Conservation (phyloP, 176 grass and related monocot species). For the Themeda triandra region DNA sequence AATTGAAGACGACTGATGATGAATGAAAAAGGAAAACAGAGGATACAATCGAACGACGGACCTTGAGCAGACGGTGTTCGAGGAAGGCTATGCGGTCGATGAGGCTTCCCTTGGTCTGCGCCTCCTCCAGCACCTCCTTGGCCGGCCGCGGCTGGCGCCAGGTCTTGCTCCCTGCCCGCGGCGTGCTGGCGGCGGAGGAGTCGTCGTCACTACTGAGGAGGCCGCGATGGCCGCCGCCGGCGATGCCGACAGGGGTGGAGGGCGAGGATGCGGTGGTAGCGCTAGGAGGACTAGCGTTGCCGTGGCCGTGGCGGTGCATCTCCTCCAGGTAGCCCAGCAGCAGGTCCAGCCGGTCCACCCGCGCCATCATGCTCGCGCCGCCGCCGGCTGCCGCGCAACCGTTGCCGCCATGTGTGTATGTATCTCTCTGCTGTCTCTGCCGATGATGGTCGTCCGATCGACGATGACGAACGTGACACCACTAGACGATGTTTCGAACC, state of each 20-base stretch:
- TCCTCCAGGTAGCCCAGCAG: conserved; percentile 64
- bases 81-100: conserved; percentile 33
- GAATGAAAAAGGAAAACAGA: too few species aligned
- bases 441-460: neutral
- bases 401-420: neutral
- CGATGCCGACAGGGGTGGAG: neutral
- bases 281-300: neutral
- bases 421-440: neutral
- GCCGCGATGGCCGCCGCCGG: too few species aligned
- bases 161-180: neutral
- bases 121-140: conserved; percentile 23
- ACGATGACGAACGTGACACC: too few species aligned
- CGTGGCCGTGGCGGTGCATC: neutral
- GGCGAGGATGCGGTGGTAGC: conserved; percentile 8
- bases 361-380: conserved; percentile 43
- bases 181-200: neutral
- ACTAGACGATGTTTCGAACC: too few species aligned
- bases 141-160: conserved; percentile 1
- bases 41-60: neutral
- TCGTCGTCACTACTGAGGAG: neutral
- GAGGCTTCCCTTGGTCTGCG: conserved; percentile 33
- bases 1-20: too few species aligned
- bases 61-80: conserved; percentile 24
- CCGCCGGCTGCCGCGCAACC: conserved; percentile 10
- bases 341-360: conserved; percentile 60